phyloP scores from a whole-genome alignment of 129 eudicot species.

The Flaveria brownii region DNA sequence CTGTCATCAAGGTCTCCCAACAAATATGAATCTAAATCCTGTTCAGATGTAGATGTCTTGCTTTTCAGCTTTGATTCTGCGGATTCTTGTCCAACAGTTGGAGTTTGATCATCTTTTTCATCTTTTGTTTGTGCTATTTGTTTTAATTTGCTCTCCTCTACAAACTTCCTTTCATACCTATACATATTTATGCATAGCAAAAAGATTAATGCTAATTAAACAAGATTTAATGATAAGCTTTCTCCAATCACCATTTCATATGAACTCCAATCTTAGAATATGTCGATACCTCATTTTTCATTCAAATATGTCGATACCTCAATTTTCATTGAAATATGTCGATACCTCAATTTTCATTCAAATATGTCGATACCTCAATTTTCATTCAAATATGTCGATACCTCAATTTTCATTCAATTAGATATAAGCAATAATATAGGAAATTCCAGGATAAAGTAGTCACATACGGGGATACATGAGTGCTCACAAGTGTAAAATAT shows the following conservation, averaged over 20 bases:
- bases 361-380: too few relatives aligned
- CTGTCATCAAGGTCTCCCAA: constrained; percentile 64
- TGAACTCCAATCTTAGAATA: too few relatives aligned
- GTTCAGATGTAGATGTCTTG: constrained; percentile 49
- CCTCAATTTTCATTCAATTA: too few relatives aligned
- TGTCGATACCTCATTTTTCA: too few relatives aligned
- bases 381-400: too few relatives aligned
- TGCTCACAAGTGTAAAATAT: constrained; percentile 69
- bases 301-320: too few relatives aligned
- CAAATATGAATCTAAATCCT: constrained; percentile 64
- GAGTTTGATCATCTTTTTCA: constrained; percentile 40
- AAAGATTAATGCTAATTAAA: background rate
- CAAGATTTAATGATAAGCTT: background rate
- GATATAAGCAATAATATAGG: background rate
- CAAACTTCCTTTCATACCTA: constrained; percentile 56
- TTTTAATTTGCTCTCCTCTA: constrained; percentile 46
- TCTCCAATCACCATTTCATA: too few relatives aligned
- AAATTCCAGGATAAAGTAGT: constrained; percentile 18
- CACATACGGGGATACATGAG: constrained; percentile 62
- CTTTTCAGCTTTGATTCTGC: constrained; percentile 35
- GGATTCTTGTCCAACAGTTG: constrained; percentile 29
- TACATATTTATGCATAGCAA: constrained; percentile 7
- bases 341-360: too few relatives aligned
- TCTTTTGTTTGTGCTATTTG: constrained; percentile 40
- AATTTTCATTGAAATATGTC: too few relatives aligned